Evolutionary conservation across 179 eudicot genomes (phyloP), one percentile per base, ranked within the genome.

Genomic region (Dionaea muscipula): DNA sequence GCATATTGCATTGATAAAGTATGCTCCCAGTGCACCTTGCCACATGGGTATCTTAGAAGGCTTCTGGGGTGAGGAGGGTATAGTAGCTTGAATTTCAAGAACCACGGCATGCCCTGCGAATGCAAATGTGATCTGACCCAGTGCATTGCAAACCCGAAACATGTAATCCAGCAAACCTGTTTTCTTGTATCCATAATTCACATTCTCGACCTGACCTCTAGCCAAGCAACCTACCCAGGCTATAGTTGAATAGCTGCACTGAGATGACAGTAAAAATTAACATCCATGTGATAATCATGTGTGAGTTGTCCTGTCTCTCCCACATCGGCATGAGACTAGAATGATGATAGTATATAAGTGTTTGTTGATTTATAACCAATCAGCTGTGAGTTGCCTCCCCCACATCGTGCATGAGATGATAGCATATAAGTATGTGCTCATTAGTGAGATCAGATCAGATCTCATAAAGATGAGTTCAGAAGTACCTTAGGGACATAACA

Each of bases 71-170:
- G 95, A 76, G 2, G 97, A 90, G 9, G 97, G 97, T 39, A 90
- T 77, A 0, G 94, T 90, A 47, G 97, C 95, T 63, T 90, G 97
- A 54, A 90, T 90, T 51, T 90, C 97, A 2, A 84, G 79, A 0
- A 73, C 90, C 26, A 90, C 90, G 2, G 94, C 94, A 55, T 90
- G 95, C 10, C 94, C 95, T 0, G 94, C 95, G 23, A 77, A 90
- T 0, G 95, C 97, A 56, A 83, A 80, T 17, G 94, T 71, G 47
- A 86, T 68, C 63, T 86, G 86, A 7, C 95, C 97, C 46, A 90
- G 61, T 0, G 97, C 94, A 15, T 80, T 90, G 74, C 83, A 86
- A 18, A 90, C 82, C 9, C 95, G 70, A 53, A 91, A 91, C 56
- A 84, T 72, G 33, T 55, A 68, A 43, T 91, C 94, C 0, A 69